Evolutionary conservation across 2,329 filamentous ascomycete genomes (phyloP), one percentile per base, ranked within the genome.

Genomic region (Alternaria brassicicola): DNA sequence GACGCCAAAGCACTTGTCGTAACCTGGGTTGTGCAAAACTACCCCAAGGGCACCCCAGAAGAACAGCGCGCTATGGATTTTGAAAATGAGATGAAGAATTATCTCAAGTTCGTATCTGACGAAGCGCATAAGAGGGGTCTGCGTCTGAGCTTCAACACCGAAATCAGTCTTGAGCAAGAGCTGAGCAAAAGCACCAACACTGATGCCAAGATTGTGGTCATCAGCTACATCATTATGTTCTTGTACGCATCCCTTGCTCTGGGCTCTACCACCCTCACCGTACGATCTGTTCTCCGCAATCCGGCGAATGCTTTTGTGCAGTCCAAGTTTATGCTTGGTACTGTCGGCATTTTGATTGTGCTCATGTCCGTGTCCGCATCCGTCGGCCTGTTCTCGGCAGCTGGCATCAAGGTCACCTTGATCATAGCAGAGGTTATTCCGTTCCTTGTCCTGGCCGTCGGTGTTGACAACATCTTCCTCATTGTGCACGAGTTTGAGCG

Each of bases 161-260:
- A 99, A 79, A 91, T 94, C 77, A 97, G 93, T 76, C 81, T 99
- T 61, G 94, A 98, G 75, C 86, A 97, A 74, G 95, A 99, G 74
- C 84, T 99, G 57, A 99, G 97, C 82, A 97, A 98, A 79, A 96
- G 93, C 35, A 97, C 93, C 48, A 99, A 99, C 77, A 98, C 95
- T 0, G 95, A 99, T 77, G 96, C 94, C 42, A 97, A 94, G 77
- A 99, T 99, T 70, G 88, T 99, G 23, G 87, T 94, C 52, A 89
- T 99, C 78, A 98, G 94, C 83, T 99, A 99, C 79, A 85, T 98
- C 63, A 92, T 97, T 81, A 99, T 99, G 95, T 99, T 99, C 78
- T 80, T 99, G 62, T 99, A 99, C 73, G 95, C 93, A 4, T 98
- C 94, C 6, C 80, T 99, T 52, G 93, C 95, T 0, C 83, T 99